Base-by-base conservation (phyloP, 148 eudicot genomes). In the Drosera capensis region DNA sequence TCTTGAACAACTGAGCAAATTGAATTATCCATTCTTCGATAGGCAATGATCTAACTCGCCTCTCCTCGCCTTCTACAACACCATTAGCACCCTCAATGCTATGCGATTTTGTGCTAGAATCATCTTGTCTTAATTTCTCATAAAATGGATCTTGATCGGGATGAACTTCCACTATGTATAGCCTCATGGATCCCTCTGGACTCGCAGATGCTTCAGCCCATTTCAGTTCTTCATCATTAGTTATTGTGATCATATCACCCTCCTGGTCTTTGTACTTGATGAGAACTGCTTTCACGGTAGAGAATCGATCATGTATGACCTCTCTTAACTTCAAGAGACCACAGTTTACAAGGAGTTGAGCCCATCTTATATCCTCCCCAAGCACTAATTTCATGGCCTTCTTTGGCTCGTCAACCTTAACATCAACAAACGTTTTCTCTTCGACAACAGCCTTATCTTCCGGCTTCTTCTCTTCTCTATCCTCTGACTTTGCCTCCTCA, bases 281-380 rank as follows among this genome's bases (percentile, higher is more conserved):
- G 31, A 85, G 78, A 59, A 76, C 64, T 8, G 94, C 80, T 49
- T 65, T 70, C 21, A 66, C 54, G 21, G 55, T 62, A 9, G 88
- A 88, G 56, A 78, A 90, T 5, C 94, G 79, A 25, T 78, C 88
- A 23, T 51, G 34, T 57, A 90, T 65, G 41, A 68, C 68, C 59
- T 85, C 78, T 64, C 99, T 75, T 25, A 90, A 40, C 49, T 52
- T 65, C 54, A 76, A 61, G 45, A 90, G 53, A 55, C 70, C 64
- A 55, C 88, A 80, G 55, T 71, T 68, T 25, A 57, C 36, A 59
- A 95, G 99, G 44, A 85, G 35, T 25, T 81, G 80, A 3, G 86
- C 88, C 86, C 81, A 78, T 57, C 99, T 85, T 63, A 90, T 90
- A 57, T 90, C 99, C 43, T 90, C 99, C 55, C 94, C 92, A 58